Evolutionary conservation across 1,284 basidiomycete genomes (phyloP).

Genomic region (Afroboletus lepidellus): DNA sequence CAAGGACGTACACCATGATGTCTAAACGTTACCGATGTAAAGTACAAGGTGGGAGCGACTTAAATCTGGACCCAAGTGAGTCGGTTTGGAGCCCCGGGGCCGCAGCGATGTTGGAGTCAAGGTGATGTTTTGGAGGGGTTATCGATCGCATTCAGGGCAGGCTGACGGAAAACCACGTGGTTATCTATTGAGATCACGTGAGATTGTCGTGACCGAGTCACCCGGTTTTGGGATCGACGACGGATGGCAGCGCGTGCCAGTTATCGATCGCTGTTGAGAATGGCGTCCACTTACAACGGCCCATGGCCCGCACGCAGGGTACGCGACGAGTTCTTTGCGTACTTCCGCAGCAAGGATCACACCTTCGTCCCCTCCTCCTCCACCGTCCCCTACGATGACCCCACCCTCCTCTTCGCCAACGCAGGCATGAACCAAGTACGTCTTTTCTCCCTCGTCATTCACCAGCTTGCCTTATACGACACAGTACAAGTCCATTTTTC

Average conservation of each 20-base stretch:
- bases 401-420: conserved; percentile 96
- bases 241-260: conserved; percentile 2
- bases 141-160: conserved; percentile 38
- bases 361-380: conserved; percentile 92
- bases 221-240: not conserved
- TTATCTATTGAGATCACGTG: conserved; percentile 26
- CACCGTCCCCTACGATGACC: conserved; percentile 96
- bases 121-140: conserved; percentile 19
- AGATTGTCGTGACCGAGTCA: conserved; percentile 22
- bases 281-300: conserved; percentile 32
- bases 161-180: conserved; percentile 11
- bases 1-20: conserved; percentile 72
- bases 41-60: conserved; percentile 21
- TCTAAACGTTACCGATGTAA: conserved; percentile 45
- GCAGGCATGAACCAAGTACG: conserved; percentile 93
- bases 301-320: conserved; percentile 72
- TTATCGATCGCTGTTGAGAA: conserved; percentile 31
- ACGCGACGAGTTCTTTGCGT: conserved; percentile 75
- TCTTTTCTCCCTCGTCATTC: not conserved
- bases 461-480: conserved; percentile 12
- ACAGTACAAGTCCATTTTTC: conserved; percentile 94
- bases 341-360: conserved; percentile 79
- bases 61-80: conserved; percentile 3
- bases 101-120: conserved; percentile 14
- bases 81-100: conserved; percentile 17